These are phyloP conservation scores for Gyromitra esculenta DNA, from an alignment of 2,329 filamentous ascomycete species.

Conservation along the genomic window DNA sequence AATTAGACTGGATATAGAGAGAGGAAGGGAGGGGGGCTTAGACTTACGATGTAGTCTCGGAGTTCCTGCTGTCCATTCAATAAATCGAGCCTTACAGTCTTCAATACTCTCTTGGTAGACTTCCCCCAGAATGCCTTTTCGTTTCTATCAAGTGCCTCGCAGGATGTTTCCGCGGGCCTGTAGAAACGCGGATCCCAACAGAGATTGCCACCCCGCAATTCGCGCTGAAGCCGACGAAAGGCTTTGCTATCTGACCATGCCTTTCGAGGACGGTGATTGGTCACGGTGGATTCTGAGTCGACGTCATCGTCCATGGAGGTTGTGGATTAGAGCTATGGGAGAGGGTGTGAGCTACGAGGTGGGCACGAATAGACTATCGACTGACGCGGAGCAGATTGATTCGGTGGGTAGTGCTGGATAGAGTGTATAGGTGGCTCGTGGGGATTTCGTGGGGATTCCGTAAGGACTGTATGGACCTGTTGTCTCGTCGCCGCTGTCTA, in stretches of 20 bases:
- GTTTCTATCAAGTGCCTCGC: conserved; percentile 10
- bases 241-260: conserved; percentile 38
- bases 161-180: conserved; percentile 20
- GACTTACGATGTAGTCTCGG: conserved; percentile 35
- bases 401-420: neutral
- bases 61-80: conserved; percentile 29
- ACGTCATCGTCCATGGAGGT: conserved; percentile 38
- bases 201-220: conserved; percentile 36
- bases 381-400: conserved; percentile 11
- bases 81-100: conserved; percentile 19
- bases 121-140: conserved; percentile 26
- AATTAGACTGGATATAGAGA: neutral
- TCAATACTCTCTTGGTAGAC: conserved; percentile 10
- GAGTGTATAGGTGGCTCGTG: neutral
- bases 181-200: conserved; percentile 15
- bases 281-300: neutral
- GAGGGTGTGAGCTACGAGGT: neutral
- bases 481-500: neutral
- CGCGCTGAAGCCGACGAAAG: conserved; percentile 39
- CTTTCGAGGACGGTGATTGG: conserved; percentile 27
- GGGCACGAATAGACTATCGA: neutral
- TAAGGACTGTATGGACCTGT: conserved; percentile 4
- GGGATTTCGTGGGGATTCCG: neutral
- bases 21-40: neutral
- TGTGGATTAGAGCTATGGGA: neutral